Conservation (phyloP, 176 grass and related monocot genomes). For the Bonia amplexicaulis region DNA sequence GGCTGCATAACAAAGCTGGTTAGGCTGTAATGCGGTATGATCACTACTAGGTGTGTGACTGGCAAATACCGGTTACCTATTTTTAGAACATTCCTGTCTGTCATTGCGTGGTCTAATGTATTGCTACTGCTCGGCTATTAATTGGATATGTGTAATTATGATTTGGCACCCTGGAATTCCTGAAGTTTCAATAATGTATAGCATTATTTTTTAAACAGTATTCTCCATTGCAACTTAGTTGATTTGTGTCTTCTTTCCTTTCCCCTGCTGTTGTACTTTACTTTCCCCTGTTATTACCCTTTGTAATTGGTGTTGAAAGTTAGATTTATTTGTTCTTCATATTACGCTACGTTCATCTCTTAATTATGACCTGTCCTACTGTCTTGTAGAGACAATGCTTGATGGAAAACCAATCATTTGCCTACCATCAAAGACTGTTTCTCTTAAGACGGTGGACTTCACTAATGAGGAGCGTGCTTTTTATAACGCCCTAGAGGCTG, state of each 20-base stretch:
- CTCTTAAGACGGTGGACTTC: conserved; percentile 78
- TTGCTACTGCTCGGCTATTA: neutral
- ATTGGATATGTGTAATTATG: neutral
- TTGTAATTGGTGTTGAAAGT: neutral
- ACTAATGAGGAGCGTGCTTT: conserved; percentile 72
- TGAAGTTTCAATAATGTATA: neutral
- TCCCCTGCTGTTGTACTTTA: neutral
- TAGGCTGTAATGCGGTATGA: neutral
- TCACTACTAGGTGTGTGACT: neutral
- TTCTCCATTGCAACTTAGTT: neutral
- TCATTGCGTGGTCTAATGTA: neutral
- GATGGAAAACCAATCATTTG: conserved; percentile 92
- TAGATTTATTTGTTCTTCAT: neutral
- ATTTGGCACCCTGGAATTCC: neutral
- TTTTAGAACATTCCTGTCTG: neutral
- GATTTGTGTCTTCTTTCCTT: neutral
- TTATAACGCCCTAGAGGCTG: conserved; percentile 79
- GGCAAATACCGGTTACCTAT: neutral
- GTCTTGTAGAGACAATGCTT: conserved; percentile 56
- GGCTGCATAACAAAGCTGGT: neutral
- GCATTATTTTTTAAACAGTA: neutral
- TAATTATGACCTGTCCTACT: neutral
- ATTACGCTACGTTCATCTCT: neutral
- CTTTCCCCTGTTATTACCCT: neutral
- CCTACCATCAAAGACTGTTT: conserved; percentile 78